A percentile compares a stretch with the other conserved stretches of the same genome.
Conservation (phyloP, 805 yeast species). For the Ogataea saltuana region DNA sequence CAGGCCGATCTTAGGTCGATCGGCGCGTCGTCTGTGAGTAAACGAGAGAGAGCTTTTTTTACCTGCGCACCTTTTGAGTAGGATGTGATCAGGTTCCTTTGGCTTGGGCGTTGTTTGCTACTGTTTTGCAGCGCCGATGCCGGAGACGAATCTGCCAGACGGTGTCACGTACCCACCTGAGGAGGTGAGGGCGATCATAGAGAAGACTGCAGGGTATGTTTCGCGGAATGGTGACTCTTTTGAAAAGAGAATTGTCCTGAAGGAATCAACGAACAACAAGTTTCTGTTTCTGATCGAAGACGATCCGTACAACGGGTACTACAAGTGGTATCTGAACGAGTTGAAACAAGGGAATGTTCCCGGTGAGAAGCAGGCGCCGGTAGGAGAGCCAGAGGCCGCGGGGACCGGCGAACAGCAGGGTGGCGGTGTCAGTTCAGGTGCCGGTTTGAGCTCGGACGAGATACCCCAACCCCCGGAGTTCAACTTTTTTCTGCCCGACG, state of each 20-base stretch:
- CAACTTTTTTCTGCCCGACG: constrained; percentile 32
- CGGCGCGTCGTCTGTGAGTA: constrained; percentile 3
- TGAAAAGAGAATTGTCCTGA: constrained; percentile 54
- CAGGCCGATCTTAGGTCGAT: not conserved
- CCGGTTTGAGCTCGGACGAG: constrained; percentile 1
- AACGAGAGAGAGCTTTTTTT: not conserved
- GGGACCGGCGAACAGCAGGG: no score
- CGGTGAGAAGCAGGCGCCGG: no score
- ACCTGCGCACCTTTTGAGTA: no score
- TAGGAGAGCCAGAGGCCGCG: no score
- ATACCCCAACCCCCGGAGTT: constrained; percentile 20
- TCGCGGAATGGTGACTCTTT: constrained; percentile 65
- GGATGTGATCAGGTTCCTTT: no score
- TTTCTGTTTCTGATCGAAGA: constrained; percentile 62
- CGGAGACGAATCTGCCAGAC: constrained; percentile 30
- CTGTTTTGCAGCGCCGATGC: not conserved
- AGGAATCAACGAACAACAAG: constrained; percentile 48
- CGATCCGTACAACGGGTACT: constrained; percentile 60
- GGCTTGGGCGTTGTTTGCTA: not conserved
- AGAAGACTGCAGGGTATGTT: constrained; percentile 73
- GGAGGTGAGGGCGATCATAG: constrained; percentile 52
- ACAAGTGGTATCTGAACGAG: constrained; percentile 46
- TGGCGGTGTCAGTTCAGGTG: no score
- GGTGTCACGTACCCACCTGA: constrained; percentile 56
- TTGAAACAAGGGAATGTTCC: constrained; percentile 31